Base-by-base conservation (phyloP, 805 yeast species). In the Pichia sporocuriosa region DNA sequence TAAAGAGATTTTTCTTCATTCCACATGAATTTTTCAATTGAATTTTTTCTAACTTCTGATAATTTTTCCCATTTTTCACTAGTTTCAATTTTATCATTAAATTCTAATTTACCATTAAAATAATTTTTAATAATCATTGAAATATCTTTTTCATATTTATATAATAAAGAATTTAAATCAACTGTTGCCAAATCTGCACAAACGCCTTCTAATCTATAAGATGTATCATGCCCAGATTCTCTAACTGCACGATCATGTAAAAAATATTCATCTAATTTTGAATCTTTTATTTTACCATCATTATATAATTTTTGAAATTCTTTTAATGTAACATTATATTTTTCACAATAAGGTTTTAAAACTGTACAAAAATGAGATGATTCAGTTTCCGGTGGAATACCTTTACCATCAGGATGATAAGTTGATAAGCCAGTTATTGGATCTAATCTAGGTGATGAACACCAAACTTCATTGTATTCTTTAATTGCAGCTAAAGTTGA, bases 321-420 rank as follows among this genome's bases (percentile, higher is more conserved):
- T 33, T 76, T 81, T 37, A 81, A 59, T 0, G 77, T 41, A 8
- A 79, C 55, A 3, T 70, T 61, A 56, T 84, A 66, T 58, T 85
- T 86, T 37, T 72, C 63, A 29, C 83, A 79, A 55, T 74, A 86
- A 3, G 90, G 88, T 38, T 62, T 55, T 51, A 90, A 66, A 11
- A 88, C 72, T 3, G 82, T 70, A 50, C 77, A 75, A 56, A 90
- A 90, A 66, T 93, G 98, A 2, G 86, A 78, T 0, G 88, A 69
- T 60, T 90, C 98, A 1, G 97, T 89, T 59, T 90, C 98, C 6
- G 97, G 97, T 5, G 98, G 97, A 32, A 90, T 77, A n/a, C 97
- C 97, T 22, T 73, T 48, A 17, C 97, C 97, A 40, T 76, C 82
- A 0, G 97, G 97, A 54, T 84, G 87, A 59, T 87, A 90, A 49